Evolutionary conservation across 2,329 filamentous ascomycete genomes (phyloP), one percentile per base, ranked within the genome.

Genomic region (Phoma sp.): DNA sequence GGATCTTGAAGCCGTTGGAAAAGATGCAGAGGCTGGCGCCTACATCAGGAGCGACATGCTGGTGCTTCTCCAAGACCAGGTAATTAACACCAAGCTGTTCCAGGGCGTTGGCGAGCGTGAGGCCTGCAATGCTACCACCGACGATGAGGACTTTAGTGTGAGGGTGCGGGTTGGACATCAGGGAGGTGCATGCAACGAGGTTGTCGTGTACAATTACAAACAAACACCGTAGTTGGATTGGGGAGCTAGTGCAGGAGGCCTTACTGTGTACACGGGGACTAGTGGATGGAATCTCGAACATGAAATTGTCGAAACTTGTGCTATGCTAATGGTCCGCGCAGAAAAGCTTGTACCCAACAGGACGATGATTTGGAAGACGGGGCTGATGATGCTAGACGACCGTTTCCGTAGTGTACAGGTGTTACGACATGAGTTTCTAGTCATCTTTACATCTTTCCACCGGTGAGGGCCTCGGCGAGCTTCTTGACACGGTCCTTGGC

Each of bases 401-500:
- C 38, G 39, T 9, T 13, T 41, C 22, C 13, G 35, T 55, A 50
- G 32, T 45, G 46, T 55, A 55, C 52, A 55, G n/a, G 45, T 50
- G 1, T 41, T 55, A 55, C 39, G 39, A 22, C 31, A 41, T 24
- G 6, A 25, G 13, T 6, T 4, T 22, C 15, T 5, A 19, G 1
- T 13, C 6, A 22, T 13, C 21, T n/a, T 66, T 66, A 75, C 69
- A 75, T 72, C 78, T 87, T 88, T 46, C 87, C 87, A 51, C 88
- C 88, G 19, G 87, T 90, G 65, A 90, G 79, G 65, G 84, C 81
- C 74, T 89, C 87, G 8, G 84, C 86, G 68, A 90, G 83, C 73
- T 80, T 84, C 77, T 81, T 84, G 68, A 89, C 80, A 64, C 88
- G 81, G 58, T 84, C 78, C 68, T 83, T 81, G 31, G 81, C 82